Evolutionary conservation across 176 grass and related monocot genomes (phyloP).

Genomic region (Eragrostis nindensis): DNA sequence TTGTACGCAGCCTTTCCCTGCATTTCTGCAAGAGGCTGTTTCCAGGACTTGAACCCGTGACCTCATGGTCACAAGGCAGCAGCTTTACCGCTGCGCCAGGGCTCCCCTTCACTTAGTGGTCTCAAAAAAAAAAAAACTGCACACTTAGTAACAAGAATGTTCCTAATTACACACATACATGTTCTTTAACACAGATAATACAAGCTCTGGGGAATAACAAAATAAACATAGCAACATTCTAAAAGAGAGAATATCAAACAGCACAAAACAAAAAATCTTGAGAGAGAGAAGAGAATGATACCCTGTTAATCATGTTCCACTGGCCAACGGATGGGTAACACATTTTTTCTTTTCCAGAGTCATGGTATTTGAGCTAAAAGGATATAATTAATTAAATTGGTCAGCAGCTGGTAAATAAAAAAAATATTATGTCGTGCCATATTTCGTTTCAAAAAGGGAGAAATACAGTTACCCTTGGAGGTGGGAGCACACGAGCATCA

Average conservation of each 20-base stretch:
- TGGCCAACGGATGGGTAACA: conserved; percentile 68
- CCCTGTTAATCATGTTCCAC: conserved; percentile 96
- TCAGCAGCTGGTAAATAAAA: neutral
- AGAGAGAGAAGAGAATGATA: conserved; percentile 18
- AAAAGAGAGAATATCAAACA: neutral
- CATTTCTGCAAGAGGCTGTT: too few species aligned
- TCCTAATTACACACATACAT: neutral
- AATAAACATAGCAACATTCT: neutral
- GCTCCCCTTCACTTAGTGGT: too few species aligned
- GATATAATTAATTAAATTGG: neutral
- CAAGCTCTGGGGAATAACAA: neutral
- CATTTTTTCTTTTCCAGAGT: conserved; percentile 65
- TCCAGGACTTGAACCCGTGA: too few species aligned
- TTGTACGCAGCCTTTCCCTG: too few species aligned
- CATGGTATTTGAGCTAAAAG: conserved; percentile 85
- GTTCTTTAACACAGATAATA: neutral
- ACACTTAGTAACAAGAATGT: neutral
- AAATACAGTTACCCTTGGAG: conserved; percentile 57
- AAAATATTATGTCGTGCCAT: neutral
- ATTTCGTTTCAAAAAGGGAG: neutral
- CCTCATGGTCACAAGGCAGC: too few species aligned
- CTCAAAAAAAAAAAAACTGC: too few species aligned
- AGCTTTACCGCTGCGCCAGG: too few species aligned
- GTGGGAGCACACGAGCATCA: conserved; percentile 70
- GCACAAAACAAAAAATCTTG: too few species aligned